phyloP scores from a whole-genome alignment of 75 land plant species.

The Cryptomeria japonica region DNA sequence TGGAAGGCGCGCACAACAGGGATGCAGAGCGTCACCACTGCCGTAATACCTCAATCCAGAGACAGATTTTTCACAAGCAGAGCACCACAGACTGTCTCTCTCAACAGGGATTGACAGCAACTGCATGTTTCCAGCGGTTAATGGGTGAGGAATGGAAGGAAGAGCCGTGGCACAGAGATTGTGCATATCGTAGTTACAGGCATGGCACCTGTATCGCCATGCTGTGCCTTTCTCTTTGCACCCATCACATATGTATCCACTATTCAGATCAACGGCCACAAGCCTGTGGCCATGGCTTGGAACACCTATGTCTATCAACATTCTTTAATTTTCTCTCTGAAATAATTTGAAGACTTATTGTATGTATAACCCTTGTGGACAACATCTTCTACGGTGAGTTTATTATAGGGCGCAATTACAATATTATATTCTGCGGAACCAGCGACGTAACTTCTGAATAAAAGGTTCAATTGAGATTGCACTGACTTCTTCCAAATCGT shows the following conservation, averaged over 20 bases:
- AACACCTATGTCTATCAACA: too few species aligned
- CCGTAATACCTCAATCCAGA: constrained; percentile 36
- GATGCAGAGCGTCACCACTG: constrained; percentile 49
- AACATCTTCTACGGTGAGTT: too few species aligned
- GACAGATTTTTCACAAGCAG: background rate
- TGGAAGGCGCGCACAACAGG: constrained; percentile 15
- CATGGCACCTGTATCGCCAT: too few species aligned
- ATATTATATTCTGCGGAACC: too few species aligned
- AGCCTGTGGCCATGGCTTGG: background rate
- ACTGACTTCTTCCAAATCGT: too few species aligned
- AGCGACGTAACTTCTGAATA: too few species aligned
- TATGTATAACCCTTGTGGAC: too few species aligned
- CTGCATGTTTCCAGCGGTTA: constrained; percentile 19
- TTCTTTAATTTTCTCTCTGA: too few species aligned
- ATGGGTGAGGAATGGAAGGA: constrained; percentile 19
- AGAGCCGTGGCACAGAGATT: constrained; percentile 20
- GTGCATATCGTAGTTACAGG: constrained; percentile 21
- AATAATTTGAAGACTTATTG: too few species aligned
- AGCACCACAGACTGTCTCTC: constrained; percentile 15
- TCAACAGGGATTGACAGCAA: constrained; percentile 14
- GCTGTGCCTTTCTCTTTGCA: background rate
- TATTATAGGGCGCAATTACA: too few species aligned
- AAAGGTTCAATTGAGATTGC: too few species aligned
- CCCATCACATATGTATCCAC: constrained; percentile 23
- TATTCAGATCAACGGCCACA: constrained; percentile 25